Evolutionary conservation across 768 basidiomycete species (phyloP), one percentile per base, ranked within the genome.

Genomic region (Auricularia sp.): DNA sequence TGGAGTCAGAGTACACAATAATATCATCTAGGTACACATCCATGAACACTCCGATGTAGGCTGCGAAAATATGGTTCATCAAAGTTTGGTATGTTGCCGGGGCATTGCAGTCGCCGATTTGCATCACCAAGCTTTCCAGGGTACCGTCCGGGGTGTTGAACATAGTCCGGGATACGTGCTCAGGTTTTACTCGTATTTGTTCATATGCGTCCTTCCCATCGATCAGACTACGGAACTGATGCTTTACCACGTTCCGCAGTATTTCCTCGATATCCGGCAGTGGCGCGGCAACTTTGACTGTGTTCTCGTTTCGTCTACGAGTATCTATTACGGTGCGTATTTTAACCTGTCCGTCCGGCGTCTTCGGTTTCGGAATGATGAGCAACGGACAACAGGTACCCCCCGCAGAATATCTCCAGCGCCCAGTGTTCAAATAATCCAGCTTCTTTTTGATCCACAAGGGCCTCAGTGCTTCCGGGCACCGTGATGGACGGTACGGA

Each of bases 1-100:
- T 14, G 0, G 70, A 65, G 0, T 78, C 10, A 0, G 79, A 82
- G 66, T 65, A 70, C 18, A 71, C 62, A 3, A 69, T 64, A 24
- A 70, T 66, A 45, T 69, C 67, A 36, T 69, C 66, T 42, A 69
- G 64, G 64, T 71, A 72, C 1, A 68, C 66, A 16, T 71, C 67
- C 24, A 72, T 61, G 62, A 67, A 71, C 6, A 66, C 62, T 3
- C 71, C 70, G 24, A 71, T 65, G 37, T 65, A 65, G 6, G 45
- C 24, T 3, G 37, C 37, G 54, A 72, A 71, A 18, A 71, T 68
- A 54, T 69, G 62, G 45, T 68, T 67, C 58, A 67, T 65, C 0
- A 70, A 64, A 0, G 63, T 44, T 45, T 69, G 68, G 61, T 65
- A 69, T 11, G 68, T 71, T 18, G 69, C 67, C 7, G 65, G 65